phyloP scores from a whole-genome alignment of 148 eudicot species.

The Limonium bicolor region DNA sequence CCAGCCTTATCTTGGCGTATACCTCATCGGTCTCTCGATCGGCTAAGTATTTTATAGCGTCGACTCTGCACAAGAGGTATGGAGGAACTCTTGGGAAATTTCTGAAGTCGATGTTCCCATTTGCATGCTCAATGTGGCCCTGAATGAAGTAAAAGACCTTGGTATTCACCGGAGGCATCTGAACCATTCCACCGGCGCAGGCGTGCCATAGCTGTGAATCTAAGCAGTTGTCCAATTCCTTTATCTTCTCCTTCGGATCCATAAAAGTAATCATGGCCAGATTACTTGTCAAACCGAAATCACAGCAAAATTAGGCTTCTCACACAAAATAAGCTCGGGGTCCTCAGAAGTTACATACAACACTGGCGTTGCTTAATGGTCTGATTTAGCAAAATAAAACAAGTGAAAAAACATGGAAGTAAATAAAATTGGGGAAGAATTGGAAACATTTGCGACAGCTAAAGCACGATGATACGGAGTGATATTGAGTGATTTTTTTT shows the following conservation, averaged over 20 bases:
- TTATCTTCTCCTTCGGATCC: constrained; percentile 61
- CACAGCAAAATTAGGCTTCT: too few species aligned
- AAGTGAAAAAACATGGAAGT: too few species aligned
- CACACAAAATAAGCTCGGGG: too few species aligned
- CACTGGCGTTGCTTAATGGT: too few species aligned
- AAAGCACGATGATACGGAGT: too few species aligned
- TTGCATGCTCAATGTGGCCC: constrained; percentile 80
- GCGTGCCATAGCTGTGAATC: constrained; percentile 99
- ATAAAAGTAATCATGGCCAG: constrained; percentile 71
- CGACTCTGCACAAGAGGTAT: constrained; percentile 45
- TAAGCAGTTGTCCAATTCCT: constrained; percentile 45
- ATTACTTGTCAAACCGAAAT: too few species aligned
- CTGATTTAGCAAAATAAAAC: too few species aligned
- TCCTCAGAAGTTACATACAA: too few species aligned
- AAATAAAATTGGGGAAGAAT: too few species aligned
- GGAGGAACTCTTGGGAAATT: constrained; percentile 45
- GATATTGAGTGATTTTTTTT: too few species aligned
- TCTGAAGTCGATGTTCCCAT: constrained; percentile 44
- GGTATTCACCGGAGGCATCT: constrained; percentile 58
- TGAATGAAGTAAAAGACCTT: constrained; percentile 73
- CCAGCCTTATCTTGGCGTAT: constrained; percentile 42
- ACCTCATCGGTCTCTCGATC: constrained; percentile 87
- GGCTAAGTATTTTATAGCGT: constrained; percentile 52
- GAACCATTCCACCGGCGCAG: constrained; percentile 97
- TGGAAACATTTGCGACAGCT: too few species aligned